Conservation (phyloP, 2,329 filamentous ascomycete species). For the Mycosphaerella arachidis region DNA sequence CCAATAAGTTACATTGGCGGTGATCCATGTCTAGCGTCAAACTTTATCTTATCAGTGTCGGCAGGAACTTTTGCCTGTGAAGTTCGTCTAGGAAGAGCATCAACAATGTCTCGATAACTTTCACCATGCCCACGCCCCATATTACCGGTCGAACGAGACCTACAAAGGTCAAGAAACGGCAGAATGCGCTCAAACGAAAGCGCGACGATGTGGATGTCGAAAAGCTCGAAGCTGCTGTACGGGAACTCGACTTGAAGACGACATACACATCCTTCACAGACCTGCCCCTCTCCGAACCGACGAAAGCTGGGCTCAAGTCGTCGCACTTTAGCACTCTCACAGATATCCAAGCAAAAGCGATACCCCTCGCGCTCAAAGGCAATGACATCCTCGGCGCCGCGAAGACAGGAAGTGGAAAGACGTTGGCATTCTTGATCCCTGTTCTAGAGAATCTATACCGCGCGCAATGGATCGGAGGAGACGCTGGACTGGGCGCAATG, state of each 20-base stretch:
- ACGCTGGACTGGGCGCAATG: slow-evolving; percentile 80
- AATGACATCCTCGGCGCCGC: slow-evolving; percentile 87
- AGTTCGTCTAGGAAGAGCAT: background rate
- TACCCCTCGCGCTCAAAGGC: slow-evolving; percentile 80
- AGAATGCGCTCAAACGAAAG: slow-evolving; percentile 29
- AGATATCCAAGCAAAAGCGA: slow-evolving; percentile 85
- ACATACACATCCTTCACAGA: slow-evolving; percentile 69
- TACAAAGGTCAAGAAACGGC: slow-evolving; percentile 57
- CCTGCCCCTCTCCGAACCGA: slow-evolving; percentile 79
- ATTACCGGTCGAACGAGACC: slow-evolving; percentile 42
- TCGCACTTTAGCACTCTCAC: slow-evolving; percentile 88
- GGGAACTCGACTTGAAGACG: slow-evolving; percentile 53
- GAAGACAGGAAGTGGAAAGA: slow-evolving; percentile 94
- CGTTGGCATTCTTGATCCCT: slow-evolving; percentile 84
- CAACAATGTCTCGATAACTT: background rate
- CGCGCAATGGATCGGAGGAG: slow-evolving; percentile 80
- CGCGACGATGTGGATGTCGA: slow-evolving; percentile 23
- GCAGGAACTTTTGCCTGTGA: slow-evolving; percentile 8
- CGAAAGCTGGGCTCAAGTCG: slow-evolving; percentile 70
- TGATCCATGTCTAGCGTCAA: slow-evolving; percentile 9
- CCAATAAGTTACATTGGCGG: too few species aligned
- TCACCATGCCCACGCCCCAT: slow-evolving; percentile 22
- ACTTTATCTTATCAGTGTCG: slow-evolving; percentile 7
- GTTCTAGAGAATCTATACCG: slow-evolving; percentile 90
- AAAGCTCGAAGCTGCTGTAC: slow-evolving; percentile 37